Evolutionary conservation across 371 early-diverging fungal species (phyloP).

Genomic region (Mortierella sp.): DNA sequence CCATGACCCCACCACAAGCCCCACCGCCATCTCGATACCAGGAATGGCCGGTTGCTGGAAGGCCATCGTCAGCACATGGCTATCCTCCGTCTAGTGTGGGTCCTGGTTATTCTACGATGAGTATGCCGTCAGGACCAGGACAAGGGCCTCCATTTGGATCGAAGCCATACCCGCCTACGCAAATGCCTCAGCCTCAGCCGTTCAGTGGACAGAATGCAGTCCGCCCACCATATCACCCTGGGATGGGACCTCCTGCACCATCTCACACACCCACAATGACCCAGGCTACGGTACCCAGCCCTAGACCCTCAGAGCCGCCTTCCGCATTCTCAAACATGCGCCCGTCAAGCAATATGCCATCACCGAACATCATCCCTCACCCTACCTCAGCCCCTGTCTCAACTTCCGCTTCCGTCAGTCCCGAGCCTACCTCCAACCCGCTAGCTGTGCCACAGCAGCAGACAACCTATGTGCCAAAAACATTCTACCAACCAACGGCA

Average conservation of each 20-base stretch:
- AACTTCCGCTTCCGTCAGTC: not conserved
- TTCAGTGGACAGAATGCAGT: slow-evolving; percentile 3
- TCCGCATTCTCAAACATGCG: slow-evolving; percentile 2
- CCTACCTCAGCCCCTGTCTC: not conserved
- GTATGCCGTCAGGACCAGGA: slow-evolving; percentile 11
- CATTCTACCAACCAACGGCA: slow-evolving; percentile 14
- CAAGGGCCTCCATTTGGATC: slow-evolving; percentile 18
- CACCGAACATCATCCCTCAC: not conserved
- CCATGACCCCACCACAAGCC: slow-evolving; percentile 28
- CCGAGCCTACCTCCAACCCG: slow-evolving; percentile 11
- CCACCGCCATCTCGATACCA: slow-evolving; percentile 29
- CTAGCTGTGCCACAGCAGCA: slow-evolving; percentile 10
- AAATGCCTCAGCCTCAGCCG: slow-evolving; percentile 15
- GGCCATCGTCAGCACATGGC: slow-evolving; percentile 11
- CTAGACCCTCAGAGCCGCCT: slow-evolving; percentile 1
- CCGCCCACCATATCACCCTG: slow-evolving; percentile 28
- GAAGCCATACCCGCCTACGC: slow-evolving; percentile 12
- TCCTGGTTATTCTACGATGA: slow-evolving; percentile 11
- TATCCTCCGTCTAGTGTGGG: slow-evolving; percentile 15
- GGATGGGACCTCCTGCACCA: slow-evolving; percentile 14
- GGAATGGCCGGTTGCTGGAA: slow-evolving; percentile 43
- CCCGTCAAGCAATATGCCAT: not conserved
- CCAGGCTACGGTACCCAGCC: too few species aligned
- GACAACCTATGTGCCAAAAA: slow-evolving; percentile 18
- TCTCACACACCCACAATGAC: slow-evolving; percentile 5